Percentiles rank a stretch among this genome's conserved stretches.
Conservation (phyloP, 768 basidiomycete genomes). For the Lactarius evosmus region DNA sequence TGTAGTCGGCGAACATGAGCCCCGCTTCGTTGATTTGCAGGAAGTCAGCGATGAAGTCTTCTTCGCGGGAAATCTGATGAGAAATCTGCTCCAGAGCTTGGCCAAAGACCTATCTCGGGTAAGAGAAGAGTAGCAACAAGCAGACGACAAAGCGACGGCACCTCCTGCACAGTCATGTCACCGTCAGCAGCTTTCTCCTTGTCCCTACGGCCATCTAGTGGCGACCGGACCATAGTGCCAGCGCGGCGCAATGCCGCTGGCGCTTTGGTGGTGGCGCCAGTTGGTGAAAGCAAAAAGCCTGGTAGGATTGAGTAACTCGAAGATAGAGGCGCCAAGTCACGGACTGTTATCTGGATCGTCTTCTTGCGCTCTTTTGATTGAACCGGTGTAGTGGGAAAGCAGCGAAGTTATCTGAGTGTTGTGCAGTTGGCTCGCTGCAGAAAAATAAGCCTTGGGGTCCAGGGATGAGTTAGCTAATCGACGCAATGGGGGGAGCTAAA, state of each 20-base stretch:
- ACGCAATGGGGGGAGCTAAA: not conserved
- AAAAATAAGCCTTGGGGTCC: constrained; percentile 76
- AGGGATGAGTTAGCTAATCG: not conserved
- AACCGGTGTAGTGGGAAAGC: constrained; percentile 52
- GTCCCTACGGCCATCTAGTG: constrained; percentile 55
- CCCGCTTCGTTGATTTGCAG: constrained; percentile 86
- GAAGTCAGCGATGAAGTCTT: constrained; percentile 87
- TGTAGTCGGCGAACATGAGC: constrained; percentile 93
- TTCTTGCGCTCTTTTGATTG: constrained; percentile 72
- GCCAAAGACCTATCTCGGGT: constrained; percentile 58
- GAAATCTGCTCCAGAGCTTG: constrained; percentile 73
- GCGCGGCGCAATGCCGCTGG: constrained; percentile 70
- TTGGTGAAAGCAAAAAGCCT: constrained; percentile 35
- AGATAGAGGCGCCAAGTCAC: not conserved
- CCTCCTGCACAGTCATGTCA: constrained; percentile 69
- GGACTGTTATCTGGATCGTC: constrained; percentile 53
- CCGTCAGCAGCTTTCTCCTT: constrained; percentile 57
- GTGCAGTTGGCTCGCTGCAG: constrained; percentile 79
- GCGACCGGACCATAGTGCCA: constrained; percentile 79
- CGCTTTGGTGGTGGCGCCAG: constrained; percentile 46
- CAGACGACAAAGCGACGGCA: constrained; percentile 31
- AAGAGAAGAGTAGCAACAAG: constrained; percentile 1
- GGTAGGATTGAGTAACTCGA: not conserved
- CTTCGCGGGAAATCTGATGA: constrained; percentile 74
- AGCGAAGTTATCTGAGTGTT: constrained; percentile 74